Conservation (phyloP, 1,284 basidiomycete genomes). For the Agroathelia rolfsii region DNA sequence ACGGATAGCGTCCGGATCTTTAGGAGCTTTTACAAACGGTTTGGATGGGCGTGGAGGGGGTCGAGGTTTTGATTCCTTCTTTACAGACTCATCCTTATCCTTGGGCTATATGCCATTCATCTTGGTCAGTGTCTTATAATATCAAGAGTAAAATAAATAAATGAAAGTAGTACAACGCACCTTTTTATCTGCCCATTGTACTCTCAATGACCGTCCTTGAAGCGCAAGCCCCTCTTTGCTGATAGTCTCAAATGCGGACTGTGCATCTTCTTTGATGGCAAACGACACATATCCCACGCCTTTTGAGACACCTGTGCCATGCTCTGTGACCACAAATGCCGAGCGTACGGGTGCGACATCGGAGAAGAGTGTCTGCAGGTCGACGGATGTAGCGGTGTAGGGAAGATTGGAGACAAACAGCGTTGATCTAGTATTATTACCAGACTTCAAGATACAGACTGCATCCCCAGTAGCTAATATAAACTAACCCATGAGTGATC, state of each 20-base stretch:
- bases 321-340: constrained; percentile 87
- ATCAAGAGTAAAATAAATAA: constrained; percentile 5
- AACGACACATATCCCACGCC: constrained; percentile 98
- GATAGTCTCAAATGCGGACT: constrained; percentile 58
- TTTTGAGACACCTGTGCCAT: constrained; percentile 76
- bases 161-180: constrained; percentile 27
- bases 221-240: constrained; percentile 44
- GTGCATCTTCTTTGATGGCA: constrained; percentile 83
- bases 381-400: constrained; percentile 82
- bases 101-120: constrained; percentile 22
- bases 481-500: constrained; percentile 27
- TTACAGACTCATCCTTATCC: constrained; percentile 29
- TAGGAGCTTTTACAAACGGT: constrained; percentile 28
- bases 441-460: background rate
- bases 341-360: constrained; percentile 90
- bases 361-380: constrained; percentile 89
- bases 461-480: too few relatives aligned
- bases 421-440: constrained; percentile 38
- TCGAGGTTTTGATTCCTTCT: constrained; percentile 30
- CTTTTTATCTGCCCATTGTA: constrained; percentile 76
- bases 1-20: constrained; percentile 75
- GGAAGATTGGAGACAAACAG: constrained; percentile 81
- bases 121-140: constrained; percentile 3
- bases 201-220: constrained; percentile 60
- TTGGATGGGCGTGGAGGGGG: constrained; percentile 24